Conservation (phyloP, 2,329 filamentous ascomycete species). For the Epichloe aotearoae region DNA sequence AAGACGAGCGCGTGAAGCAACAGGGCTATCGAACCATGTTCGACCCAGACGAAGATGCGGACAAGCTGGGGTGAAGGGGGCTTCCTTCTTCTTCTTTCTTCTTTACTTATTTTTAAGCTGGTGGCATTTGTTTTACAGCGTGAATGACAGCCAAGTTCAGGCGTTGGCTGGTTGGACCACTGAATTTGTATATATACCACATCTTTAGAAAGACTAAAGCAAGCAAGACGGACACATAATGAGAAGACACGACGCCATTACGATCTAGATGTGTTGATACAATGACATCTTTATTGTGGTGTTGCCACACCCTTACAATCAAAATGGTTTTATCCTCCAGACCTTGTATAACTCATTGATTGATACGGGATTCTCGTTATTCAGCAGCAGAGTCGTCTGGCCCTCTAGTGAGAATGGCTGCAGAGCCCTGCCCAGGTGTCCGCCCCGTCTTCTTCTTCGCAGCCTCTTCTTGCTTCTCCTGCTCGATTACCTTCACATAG, state of each 20-base stretch:
- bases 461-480: conserved; percentile 98
- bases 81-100: neutral
- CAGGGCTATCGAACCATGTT: conserved; percentile 55
- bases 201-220: neutral
- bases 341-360: neutral
- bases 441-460: conserved; percentile 88
- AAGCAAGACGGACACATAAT: conserved; percentile 1
- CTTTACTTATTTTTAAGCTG: neutral
- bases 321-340: neutral
- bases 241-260: neutral
- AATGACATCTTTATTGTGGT: conserved; percentile 17
- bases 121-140: neutral
- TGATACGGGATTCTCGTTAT: conserved; percentile 11
- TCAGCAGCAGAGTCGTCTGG: conserved; percentile 27
- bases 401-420: conserved; percentile 61
- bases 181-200: conserved; percentile 13
- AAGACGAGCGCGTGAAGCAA: conserved; percentile 64
- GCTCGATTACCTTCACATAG: conserved; percentile 97
- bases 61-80: conserved; percentile 54
- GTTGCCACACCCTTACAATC: conserved; percentile 9
- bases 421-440: conserved; percentile 53
- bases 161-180: conserved; percentile 17
- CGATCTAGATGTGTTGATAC: conserved; percentile 21
- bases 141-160: conserved; percentile 9
- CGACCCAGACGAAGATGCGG: conserved; percentile 59